Base-by-base conservation (phyloP, 805 yeast species). In the Starmerella lactis-condensi region DNA sequence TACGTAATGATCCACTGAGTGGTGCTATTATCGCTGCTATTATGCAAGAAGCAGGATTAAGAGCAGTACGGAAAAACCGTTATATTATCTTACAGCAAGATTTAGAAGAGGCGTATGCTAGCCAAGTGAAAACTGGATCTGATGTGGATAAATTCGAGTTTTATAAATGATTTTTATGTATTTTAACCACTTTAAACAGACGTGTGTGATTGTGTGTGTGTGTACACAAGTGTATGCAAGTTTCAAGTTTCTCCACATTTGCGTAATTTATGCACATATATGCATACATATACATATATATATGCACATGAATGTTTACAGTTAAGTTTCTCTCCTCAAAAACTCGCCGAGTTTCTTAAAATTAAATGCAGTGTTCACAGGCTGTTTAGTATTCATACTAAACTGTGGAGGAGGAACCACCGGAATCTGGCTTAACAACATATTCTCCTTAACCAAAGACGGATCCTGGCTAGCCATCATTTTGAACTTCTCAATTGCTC, bases 1-100 rank as follows among this genome's bases (percentile, higher is more conserved):
- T 82, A 46, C 75, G 99, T 56, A 89, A 89, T 52, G 98, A 89
- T 53, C 93, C 98, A 24, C 62, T 91, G 36, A 79, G 94, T 22
- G 99, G 99, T 51, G 98, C 65, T 9, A 69, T 85, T 35, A 89
- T 89, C 51, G 96, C 99, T 11, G 98, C 98, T 12, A 85, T 89
- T 45, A 89, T 89, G 98, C 99, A 89, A 66, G 99, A 91, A 60
- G 99, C 99, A 18, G 99, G 99, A 44, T 67, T 89, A 45, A 72
- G 98, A 46, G 99, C 99, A 2, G 96, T 89, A 28, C 76, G 99
- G 62, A 89, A 85, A 62, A 89, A 89, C 57, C 70, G 99, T 60
- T 89, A 91, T 55, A 92, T 89, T 57, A 91, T 89, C 43, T 63
- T 91, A 50, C 96, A 89, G 60, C 73, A 75, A 51, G 99, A 89